Percentiles rank a stretch among this genome's conserved stretches.
Evolutionary conservation across 2,329 filamentous ascomycete species (phyloP).

Genomic region (Colletotrichum liriopes): DNA sequence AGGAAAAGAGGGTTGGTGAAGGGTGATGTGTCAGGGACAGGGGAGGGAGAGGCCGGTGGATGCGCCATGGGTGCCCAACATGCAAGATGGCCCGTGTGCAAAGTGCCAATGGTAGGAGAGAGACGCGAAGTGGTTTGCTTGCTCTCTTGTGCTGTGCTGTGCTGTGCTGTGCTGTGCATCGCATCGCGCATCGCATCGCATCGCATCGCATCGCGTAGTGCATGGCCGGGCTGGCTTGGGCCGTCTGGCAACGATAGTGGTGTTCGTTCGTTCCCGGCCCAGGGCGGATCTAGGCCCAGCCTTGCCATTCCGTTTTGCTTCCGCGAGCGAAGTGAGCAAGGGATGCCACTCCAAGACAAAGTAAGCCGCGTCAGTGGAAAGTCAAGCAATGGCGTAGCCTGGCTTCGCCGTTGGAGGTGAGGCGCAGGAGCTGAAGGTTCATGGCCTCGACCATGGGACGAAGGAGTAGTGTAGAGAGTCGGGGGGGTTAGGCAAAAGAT

Average conservation of each 20-base stretch:
- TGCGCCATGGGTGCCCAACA: constrained; percentile 40
- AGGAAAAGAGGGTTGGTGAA: background rate
- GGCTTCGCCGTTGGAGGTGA: constrained; percentile 9
- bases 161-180: constrained; percentile 29
- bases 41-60: constrained; percentile 28
- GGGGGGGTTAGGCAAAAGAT: background rate
- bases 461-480: background rate
- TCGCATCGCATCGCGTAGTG: constrained; percentile 20
- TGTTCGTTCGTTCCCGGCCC: constrained; percentile 4
- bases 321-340: constrained; percentile 9
- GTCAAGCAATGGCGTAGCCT: background rate
- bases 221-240: constrained; percentile 16
- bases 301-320: background rate
- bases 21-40: constrained; percentile 40
- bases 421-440: constrained; percentile 10
- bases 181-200: constrained; percentile 24
- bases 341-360: constrained; percentile 9
- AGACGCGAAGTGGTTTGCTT: constrained; percentile 3
- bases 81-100: constrained; percentile 19
- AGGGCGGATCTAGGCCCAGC: background rate
- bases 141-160: constrained; percentile 27
- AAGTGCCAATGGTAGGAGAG: constrained; percentile 1
- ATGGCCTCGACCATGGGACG: constrained; percentile 12
- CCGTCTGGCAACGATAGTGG: constrained; percentile 10
- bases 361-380: background rate